These are phyloP conservation scores for Dothidotthia symphoricarpi DNA, from an alignment of 2,329 filamentous ascomycete species.

Conservation along the genomic window DNA sequence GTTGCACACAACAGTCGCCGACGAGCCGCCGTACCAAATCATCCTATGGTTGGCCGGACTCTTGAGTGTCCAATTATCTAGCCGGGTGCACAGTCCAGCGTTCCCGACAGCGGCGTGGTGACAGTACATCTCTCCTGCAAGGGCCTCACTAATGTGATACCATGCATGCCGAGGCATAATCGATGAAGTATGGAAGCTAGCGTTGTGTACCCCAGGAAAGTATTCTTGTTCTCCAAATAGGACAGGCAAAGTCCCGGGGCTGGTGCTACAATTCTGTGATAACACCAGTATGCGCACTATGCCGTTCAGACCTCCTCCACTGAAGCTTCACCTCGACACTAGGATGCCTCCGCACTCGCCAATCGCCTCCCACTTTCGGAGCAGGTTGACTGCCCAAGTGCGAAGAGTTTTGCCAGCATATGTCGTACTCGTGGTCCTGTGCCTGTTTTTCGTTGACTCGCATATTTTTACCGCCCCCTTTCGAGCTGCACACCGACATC, in stretches of 20 bases:
- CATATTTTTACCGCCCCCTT: conserved; percentile 37
- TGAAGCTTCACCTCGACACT: conserved; percentile 34
- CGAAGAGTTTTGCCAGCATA: conserved; percentile 37
- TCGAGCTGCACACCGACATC: conserved; percentile 34
- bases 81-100: too few relatives aligned
- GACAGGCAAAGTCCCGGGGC: conserved; percentile 10
- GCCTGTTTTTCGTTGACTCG: conserved; percentile 36
- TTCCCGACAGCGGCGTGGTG: too few relatives aligned
- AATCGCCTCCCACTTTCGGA: conserved; percentile 34
- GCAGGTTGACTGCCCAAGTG: conserved; percentile 36
- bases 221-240: neutral
- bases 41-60: too few relatives aligned
- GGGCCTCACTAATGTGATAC: too few relatives aligned
- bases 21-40: too few relatives aligned
- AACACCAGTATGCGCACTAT: conserved; percentile 38
- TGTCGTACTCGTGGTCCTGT: conserved; percentile 28
- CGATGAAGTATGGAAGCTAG: too few relatives aligned
- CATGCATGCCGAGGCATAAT: too few relatives aligned
- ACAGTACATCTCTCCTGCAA: too few relatives aligned
- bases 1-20: too few relatives aligned
- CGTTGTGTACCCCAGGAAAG: too few relatives aligned
- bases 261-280: conserved; percentile 22
- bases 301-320: conserved; percentile 30
- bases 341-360: conserved; percentile 37
- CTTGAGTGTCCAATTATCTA: too few relatives aligned